Evolutionary conservation across 352 stramenopile genomes (phyloP).

Genomic region (Blastocystis sp.): DNA sequence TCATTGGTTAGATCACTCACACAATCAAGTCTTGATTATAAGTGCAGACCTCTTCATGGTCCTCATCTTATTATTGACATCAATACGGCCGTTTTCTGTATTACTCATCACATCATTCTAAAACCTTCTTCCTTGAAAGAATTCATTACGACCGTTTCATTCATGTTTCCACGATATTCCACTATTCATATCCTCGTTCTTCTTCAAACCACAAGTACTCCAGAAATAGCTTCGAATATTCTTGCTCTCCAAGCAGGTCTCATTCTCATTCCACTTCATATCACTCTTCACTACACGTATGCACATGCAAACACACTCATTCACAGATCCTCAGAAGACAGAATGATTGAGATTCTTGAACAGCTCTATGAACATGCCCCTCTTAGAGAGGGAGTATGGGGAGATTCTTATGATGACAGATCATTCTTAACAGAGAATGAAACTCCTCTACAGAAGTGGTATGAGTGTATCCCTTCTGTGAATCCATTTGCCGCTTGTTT

Average conservation of each 20-base stretch:
- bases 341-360: not conserved
- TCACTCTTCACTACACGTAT: not conserved
- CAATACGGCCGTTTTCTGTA: not conserved
- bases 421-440: constrained; percentile 19
- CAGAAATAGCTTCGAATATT: not conserved
- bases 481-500: constrained; percentile 45
- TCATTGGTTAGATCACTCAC: not conserved
- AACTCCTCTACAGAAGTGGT: constrained; percentile 1
- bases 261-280: not conserved
- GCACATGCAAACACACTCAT: not conserved
- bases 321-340: not conserved
- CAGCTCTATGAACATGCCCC: not conserved
- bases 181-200: not conserved
- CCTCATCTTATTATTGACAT: not conserved
- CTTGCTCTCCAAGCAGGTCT: not conserved
- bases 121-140: not conserved
- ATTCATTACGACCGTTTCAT: not conserved
- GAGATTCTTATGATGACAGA: not conserved
- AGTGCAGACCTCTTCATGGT: not conserved
- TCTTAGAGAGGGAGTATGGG: not conserved
- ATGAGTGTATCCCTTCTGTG: not conserved
- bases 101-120: not conserved
- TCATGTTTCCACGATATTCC: not conserved
- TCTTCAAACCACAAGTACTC: not conserved
- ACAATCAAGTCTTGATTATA: not conserved